Evolutionary conservation across 345 rosid genomes (phyloP).

Genomic region (Syzygium aqueum): DNA sequence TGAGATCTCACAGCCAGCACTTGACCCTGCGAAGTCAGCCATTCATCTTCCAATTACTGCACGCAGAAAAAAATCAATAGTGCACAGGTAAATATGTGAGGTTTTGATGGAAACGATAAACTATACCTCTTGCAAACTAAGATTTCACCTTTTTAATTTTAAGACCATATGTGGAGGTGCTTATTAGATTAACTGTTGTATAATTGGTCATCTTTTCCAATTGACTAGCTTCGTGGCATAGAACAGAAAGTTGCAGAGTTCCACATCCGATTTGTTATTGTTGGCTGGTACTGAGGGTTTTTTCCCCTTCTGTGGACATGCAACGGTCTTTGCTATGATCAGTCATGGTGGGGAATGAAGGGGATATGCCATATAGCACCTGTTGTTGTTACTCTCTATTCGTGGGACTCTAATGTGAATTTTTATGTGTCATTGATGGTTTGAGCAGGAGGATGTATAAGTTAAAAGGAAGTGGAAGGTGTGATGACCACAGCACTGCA

Average conservation of each 20-base stretch:
- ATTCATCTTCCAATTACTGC: conserved; percentile 73
- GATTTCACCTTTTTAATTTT: background rate
- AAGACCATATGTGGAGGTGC: background rate
- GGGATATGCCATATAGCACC: background rate
- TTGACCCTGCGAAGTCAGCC: conserved; percentile 65
- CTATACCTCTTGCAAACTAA: background rate
- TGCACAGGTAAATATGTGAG: conserved; percentile 48
- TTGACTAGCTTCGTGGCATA: background rate
- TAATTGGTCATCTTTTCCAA: background rate
- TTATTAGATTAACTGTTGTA: background rate
- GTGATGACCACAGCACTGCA: conserved; percentile 58
- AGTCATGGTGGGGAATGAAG: background rate
- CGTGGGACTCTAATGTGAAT: background rate
- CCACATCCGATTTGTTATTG: background rate
- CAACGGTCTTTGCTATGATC: background rate
- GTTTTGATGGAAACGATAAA: background rate
- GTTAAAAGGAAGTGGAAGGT: conserved; percentile 63
- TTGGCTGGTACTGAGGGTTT: background rate
- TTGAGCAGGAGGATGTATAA: conserved; percentile 65
- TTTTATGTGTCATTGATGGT: background rate
- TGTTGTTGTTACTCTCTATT: background rate
- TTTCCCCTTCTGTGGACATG: background rate
- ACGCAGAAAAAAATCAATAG: conserved; percentile 36
- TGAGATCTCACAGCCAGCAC: conserved; percentile 93
- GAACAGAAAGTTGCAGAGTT: background rate